Base-by-base conservation (phyloP, 2,329 filamentous ascomycete species). In the Claviceps arundinis region DNA sequence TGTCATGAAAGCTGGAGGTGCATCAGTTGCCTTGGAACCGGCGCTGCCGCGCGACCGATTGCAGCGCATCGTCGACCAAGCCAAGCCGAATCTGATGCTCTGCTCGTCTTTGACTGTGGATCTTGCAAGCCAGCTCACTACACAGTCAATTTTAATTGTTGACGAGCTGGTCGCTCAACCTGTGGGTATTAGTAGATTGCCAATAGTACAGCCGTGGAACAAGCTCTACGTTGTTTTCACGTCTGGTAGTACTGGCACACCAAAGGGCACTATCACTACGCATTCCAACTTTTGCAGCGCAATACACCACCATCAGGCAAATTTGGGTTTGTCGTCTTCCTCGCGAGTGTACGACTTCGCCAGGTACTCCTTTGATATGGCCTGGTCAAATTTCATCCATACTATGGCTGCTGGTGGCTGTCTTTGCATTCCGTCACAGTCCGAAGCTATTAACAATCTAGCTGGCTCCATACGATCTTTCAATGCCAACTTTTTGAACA, bases 281-380 rank as follows among this genome's bases (percentile, higher is more conserved):
- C 47, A 49, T n/a, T 17, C 37, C n/a, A 30, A 24, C 6, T 37
- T 49, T 19, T 19, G 16, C 37, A 26, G 22, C 9, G 38, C 38
- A 11, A 34, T 49, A 2, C 38, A n/a, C 14, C 14, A 24, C 13
- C 17, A 49, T 17, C 24, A 13, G 22, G 24, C 40, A 9, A 2
- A 9, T 16, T 5, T 34, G 3, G 9, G 9, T 1, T 26, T 30
- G 5, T 14, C 40, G 2, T 7, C 24, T 26, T n/a, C n/a, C 4
- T 42, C 38, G 14, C 47, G 47, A 14, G 47, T 49, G 8, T 57
- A 47, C 16, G 53, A 60, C 11, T 60, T 58, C 40, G 55, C 58
- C 9, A 53, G 55, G 6, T 59, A 56, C 38, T 56, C 57, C 2
- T 60, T 59, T 16, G 56, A 59, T n/a, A 52, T 57, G 5, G 53